Evolutionary conservation across 164 flowering plant genomes (phyloP).

Genomic region (Macadamia integrifolia): DNA sequence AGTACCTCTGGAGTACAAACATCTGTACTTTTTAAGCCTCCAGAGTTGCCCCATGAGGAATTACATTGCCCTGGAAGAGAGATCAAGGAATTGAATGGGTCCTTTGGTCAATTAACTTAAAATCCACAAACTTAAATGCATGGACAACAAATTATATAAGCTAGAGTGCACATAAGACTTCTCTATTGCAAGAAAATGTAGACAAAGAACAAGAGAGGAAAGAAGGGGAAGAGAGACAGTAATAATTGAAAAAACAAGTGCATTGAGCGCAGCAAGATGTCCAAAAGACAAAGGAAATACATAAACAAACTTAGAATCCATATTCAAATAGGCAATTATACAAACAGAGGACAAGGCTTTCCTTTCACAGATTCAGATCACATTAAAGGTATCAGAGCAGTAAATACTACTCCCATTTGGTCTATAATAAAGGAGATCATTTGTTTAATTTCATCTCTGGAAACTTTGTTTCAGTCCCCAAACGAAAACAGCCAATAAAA

Average conservation of each 20-base stretch:
- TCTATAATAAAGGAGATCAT: no score
- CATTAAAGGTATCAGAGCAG: no score
- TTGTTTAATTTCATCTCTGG: no score
- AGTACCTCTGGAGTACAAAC: slow-evolving; percentile 70
- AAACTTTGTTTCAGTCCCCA: no score
- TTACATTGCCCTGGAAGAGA: slow-evolving; percentile 37
- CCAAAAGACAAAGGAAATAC: no score
- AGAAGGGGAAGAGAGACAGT: not conserved
- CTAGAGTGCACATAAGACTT: not conserved
- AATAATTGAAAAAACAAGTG: not conserved
- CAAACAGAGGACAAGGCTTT: no score
- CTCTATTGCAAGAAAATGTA: not conserved
- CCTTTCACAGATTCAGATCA: no score
- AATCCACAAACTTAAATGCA: not conserved
- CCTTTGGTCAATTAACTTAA: not conserved
- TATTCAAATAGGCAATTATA: no score
- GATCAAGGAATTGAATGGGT: slow-evolving; percentile 3
- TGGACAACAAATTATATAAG: not conserved
- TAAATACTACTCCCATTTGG: no score
- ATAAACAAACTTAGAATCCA: no score
- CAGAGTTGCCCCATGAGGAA: slow-evolving; percentile 48
- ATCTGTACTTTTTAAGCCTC: slow-evolving; percentile 57
- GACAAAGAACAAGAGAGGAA: not conserved
- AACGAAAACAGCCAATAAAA: no score
- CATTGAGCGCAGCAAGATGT: no score